Evolutionary conservation across 495 filamentous ascomycete species (phyloP), one percentile per base, ranked within the genome.

Genomic region (Patellaria atrata): DNA sequence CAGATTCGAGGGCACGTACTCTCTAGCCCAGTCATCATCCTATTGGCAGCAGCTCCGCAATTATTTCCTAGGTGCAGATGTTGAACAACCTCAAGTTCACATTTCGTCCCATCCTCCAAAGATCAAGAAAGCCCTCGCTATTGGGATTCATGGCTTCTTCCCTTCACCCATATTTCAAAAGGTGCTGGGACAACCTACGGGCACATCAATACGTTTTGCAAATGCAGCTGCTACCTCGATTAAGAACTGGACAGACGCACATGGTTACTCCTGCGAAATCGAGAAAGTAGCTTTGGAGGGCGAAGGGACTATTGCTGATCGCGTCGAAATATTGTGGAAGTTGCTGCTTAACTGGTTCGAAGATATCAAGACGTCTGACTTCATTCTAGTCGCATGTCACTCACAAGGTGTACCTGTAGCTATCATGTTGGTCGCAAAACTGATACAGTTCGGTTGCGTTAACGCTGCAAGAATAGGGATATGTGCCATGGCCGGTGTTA

Each of bases 401-500:
- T 92, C 82, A 13, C 89, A 97, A 54, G 89, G 89, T 18, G 91
- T 94, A 0, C 85, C 91, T 1, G 89, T 97, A 0, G 77, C 78
- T 4, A 70, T 93, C 34, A 93, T 93, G 75, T 63, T 97, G n/a
- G 65, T 94, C 15, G 83, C 85, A 1, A 91, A 91, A 52, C 60
- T 97, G 20, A 85, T 94, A 37, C 73, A 65, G 12, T 85, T 69
- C 60, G 82, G 55, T 55, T 92, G 75, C 37, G 63, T 93, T 13
- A 70, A 69, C 10, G 63, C 68, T 7, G 66, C 77, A 10, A 69
- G 66, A 34, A 72, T 94, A 19, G 82, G 84, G 0, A 58, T 92
- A 2, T 93, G 84, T 51, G 83, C 84, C 3, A 93, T 93, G 83
- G 87, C 89, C 25, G 89, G 89, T 18, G 84, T 97, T 9, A 94